Evolutionary conservation across 495 filamentous ascomycete genomes (phyloP).

Genomic region (Hypomontagnella monticulosa): DNA sequence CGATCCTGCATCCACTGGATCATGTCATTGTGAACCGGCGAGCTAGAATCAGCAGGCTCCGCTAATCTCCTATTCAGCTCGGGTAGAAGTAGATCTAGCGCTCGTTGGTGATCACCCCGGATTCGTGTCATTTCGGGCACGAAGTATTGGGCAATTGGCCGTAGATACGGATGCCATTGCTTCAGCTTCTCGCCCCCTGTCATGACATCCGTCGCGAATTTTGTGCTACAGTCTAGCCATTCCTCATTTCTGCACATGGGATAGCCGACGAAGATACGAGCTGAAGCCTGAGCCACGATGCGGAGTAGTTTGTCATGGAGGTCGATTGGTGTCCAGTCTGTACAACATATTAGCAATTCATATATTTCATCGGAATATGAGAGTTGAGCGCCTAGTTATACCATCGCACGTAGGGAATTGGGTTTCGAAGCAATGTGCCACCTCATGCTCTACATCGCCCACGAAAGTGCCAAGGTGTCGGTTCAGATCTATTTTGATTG

Average conservation of each 20-base stretch:
- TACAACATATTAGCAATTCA: slow-evolving; percentile 25
- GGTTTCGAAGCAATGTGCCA: slow-evolving; percentile 50
- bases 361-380: not conserved
- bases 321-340: slow-evolving; percentile 51
- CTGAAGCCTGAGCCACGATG: slow-evolving; percentile 62
- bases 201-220: slow-evolving; percentile 60
- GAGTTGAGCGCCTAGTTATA: slow-evolving; percentile 29
- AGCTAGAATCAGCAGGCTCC: slow-evolving; percentile 7
- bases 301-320: slow-evolving; percentile 48
- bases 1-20: slow-evolving; percentile 45
- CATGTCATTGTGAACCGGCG: slow-evolving; percentile 34
- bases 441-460: slow-evolving; percentile 52
- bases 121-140: slow-evolving; percentile 45
- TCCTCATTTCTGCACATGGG: slow-evolving; percentile 61
- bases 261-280: slow-evolving; percentile 62
- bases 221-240: slow-evolving; percentile 64
- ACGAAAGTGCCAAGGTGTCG: slow-evolving; percentile 54
- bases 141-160: slow-evolving; percentile 45
- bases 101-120: slow-evolving; percentile 40
- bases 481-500: slow-evolving; percentile 56
- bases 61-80: slow-evolving; percentile 35
- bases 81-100: slow-evolving; percentile 39
- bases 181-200: slow-evolving; percentile 40
- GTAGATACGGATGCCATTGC: slow-evolving; percentile 45
- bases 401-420: slow-evolving; percentile 52